These are phyloP conservation scores for Adansonia gregorii DNA, from an alignment of 441 rosid species.

Conservation along the genomic window DNA sequence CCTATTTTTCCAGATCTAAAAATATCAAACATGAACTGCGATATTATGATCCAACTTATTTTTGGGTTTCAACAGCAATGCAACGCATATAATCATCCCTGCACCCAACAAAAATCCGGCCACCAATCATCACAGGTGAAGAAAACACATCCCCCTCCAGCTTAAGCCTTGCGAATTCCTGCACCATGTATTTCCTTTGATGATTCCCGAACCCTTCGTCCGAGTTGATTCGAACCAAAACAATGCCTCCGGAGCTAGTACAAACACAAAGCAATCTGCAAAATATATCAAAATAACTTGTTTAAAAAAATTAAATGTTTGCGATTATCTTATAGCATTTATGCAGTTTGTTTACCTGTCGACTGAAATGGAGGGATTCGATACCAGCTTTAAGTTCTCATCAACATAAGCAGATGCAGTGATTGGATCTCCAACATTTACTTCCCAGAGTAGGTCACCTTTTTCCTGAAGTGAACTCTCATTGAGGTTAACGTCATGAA, in stretches of 20 bases:
- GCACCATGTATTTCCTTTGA: slow-evolving; percentile 39
- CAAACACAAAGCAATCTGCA: slow-evolving; percentile 81
- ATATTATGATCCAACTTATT: slow-evolving; percentile 14
- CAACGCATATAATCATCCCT: slow-evolving; percentile 85
- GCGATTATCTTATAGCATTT: not conserved
- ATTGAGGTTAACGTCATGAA: not conserved
- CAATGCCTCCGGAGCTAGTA: slow-evolving; percentile 63
- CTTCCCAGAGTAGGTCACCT: slow-evolving; percentile 64
- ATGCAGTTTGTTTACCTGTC: slow-evolving; percentile 55
- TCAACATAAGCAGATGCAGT: slow-evolving; percentile 90
- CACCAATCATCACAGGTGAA: slow-evolving; percentile 94
- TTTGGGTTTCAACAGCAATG: slow-evolving; percentile 45
- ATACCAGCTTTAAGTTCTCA: slow-evolving; percentile 68
- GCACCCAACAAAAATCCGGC: slow-evolving; percentile 85
- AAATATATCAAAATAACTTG: slow-evolving; percentile 23
- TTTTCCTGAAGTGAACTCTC: slow-evolving; percentile 13
- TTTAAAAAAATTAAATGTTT: not conserved
- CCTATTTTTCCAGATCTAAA: not conserved
- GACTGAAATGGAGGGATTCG: slow-evolving; percentile 37
- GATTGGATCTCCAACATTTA: slow-evolving; percentile 66
- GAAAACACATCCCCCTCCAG: slow-evolving; percentile 81
- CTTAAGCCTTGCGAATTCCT: slow-evolving; percentile 57
- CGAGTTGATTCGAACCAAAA: slow-evolving; percentile 51
- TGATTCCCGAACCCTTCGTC: slow-evolving; percentile 34
- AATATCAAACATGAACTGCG: not conserved